These are phyloP conservation scores for Pueraria montana DNA, from an alignment of 306 rosid species.

Conservation along the genomic window DNA sequence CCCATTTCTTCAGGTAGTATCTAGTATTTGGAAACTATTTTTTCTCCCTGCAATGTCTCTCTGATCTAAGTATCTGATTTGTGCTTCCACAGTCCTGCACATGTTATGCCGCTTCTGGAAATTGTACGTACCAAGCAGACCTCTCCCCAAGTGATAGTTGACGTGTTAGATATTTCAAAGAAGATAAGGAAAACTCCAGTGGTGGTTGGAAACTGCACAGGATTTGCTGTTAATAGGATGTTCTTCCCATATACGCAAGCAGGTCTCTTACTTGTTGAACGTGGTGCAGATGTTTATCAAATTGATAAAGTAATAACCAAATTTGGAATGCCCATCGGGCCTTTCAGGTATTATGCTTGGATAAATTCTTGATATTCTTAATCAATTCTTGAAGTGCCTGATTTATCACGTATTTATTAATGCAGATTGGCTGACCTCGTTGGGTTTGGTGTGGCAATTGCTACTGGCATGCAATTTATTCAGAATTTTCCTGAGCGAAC, in stretches of 20 bases:
- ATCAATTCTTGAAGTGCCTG: constrained; percentile 36
- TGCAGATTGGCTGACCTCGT: constrained; percentile 91
- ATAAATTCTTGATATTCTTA: constrained; percentile 11
- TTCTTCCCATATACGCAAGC: constrained; percentile 95
- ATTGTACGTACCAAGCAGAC: constrained; percentile 86
- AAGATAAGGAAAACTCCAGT: constrained; percentile 93
- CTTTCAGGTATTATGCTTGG: constrained; percentile 77
- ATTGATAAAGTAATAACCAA: constrained; percentile 76
- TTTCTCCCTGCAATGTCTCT: constrained; percentile 12
- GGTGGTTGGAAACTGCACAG: constrained; percentile 98
- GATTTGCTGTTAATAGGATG: constrained; percentile 96
- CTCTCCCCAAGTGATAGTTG: constrained; percentile 88
- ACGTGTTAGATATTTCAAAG: constrained; percentile 82
- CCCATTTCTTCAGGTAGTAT: constrained; percentile 94
- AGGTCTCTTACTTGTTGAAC: constrained; percentile 84
- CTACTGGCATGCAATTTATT: constrained; percentile 72
- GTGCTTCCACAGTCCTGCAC: constrained; percentile 87
- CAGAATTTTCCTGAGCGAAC: constrained; percentile 79
- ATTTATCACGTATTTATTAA: constrained; percentile 26
- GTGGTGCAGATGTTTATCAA: constrained; percentile 83
- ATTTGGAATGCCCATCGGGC: constrained; percentile 96
- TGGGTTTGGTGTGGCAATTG: constrained; percentile 91
- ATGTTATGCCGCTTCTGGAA: constrained; percentile 97
- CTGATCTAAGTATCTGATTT: constrained; percentile 41
- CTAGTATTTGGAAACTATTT: background rate